Evolutionary conservation across 352 stramenopile genomes (phyloP).

Genomic region (Globisporangium polare): DNA sequence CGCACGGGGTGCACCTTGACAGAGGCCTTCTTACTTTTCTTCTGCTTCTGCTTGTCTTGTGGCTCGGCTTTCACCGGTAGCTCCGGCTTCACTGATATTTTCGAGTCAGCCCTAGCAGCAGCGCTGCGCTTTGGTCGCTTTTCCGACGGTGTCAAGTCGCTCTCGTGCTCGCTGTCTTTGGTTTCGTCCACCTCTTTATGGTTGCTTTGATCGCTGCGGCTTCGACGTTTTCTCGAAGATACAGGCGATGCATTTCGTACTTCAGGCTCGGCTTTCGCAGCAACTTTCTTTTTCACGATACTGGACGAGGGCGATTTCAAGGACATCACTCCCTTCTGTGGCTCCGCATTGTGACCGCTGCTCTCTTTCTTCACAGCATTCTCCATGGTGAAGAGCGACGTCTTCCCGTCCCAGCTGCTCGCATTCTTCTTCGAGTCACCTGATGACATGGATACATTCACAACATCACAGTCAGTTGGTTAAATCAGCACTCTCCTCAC

Average conservation of each 20-base stretch:
- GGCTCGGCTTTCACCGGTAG: neutral
- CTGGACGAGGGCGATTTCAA: neutral
- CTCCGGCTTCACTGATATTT: constrained; percentile 2
- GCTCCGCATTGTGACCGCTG: constrained; percentile 11
- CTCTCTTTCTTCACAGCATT: constrained; percentile 11
- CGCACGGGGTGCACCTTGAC: constrained; percentile 21
- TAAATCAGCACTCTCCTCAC: neutral
- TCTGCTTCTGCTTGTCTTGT: neutral
- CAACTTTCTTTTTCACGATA: neutral
- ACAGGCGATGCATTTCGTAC: neutral
- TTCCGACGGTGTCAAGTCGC: neutral
- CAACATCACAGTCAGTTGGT: neutral
- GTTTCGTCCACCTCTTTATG: constrained; percentile 4
- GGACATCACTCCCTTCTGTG: neutral
- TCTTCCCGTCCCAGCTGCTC: constrained; percentile 56
- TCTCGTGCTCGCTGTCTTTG: neutral
- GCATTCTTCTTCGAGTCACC: constrained; percentile 21
- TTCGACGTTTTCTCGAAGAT: neutral
- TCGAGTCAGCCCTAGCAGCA: neutral
- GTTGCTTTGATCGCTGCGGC: neutral
- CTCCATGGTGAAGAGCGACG: constrained; percentile 30
- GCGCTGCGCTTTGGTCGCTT: constrained; percentile 5
- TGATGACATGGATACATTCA: neutral
- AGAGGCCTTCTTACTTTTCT: neutral
- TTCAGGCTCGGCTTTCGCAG: neutral